Percentiles rank a stretch among this genome's conserved stretches.
Evolutionary conservation across 2,329 filamentous ascomycete genomes (phyloP).

Genomic region (Fusarium pilosicola): DNA sequence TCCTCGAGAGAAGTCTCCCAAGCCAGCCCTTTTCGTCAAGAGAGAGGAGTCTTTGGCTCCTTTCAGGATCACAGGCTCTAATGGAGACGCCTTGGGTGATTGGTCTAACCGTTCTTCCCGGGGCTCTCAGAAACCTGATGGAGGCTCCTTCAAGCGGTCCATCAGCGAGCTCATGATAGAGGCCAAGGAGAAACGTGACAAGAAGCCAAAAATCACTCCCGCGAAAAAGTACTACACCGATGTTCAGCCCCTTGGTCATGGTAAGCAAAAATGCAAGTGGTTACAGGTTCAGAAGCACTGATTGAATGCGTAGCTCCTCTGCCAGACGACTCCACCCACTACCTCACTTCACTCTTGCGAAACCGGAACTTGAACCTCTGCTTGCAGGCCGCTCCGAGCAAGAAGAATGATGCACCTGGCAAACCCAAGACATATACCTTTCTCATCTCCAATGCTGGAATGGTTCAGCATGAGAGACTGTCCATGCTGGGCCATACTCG

Average conservation of each 20-base stretch:
- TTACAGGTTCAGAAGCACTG: not conserved
- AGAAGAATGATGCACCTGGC: not conserved
- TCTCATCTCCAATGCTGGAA: constrained; percentile 34
- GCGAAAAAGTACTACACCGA: constrained; percentile 5
- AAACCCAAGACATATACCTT: constrained; percentile 16
- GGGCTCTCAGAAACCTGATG: not conserved
- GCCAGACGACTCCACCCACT: constrained; percentile 24
- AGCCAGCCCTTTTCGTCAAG: constrained; percentile 4
- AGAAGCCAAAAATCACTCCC: not conserved
- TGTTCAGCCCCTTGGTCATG: constrained; percentile 29
- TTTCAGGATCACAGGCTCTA: constrained; percentile 24
- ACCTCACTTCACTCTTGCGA: constrained; percentile 29
- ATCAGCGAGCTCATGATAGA: not conserved
- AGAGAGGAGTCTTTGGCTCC: not conserved
- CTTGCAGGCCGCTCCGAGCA: constrained; percentile 2
- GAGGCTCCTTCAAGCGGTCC: constrained; percentile 14
- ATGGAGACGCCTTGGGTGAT: constrained; percentile 31
- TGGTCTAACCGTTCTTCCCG: constrained; percentile 13
- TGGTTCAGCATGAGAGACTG: constrained; percentile 31
- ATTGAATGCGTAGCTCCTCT: constrained; percentile 22
- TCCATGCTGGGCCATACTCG: constrained; percentile 17
- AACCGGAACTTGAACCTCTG: constrained; percentile 24
- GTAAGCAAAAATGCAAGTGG: not conserved
- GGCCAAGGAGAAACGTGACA: not conserved
- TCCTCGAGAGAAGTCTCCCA: constrained; percentile 14